These are phyloP conservation scores for Xerocomellus intermedius DNA, from an alignment of 768 basidiomycete genomes.

Conservation along the genomic window DNA sequence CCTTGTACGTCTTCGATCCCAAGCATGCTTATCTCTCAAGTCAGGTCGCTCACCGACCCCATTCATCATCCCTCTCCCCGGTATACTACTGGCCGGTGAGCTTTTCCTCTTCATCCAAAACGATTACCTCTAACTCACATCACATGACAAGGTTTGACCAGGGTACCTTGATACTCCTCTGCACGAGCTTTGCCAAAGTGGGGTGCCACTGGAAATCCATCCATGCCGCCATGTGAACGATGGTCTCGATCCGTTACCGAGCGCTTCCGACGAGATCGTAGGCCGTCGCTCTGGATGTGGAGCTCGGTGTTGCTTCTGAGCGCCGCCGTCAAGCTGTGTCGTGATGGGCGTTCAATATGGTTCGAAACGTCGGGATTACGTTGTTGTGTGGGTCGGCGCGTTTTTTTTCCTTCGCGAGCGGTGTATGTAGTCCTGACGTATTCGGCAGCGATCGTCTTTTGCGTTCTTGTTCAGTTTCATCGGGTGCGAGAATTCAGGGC, in stretches of 20 bases:
- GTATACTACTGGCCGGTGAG: slow-evolving; percentile 53
- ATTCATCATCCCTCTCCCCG: slow-evolving; percentile 48
- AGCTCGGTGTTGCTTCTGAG: slow-evolving; percentile 45
- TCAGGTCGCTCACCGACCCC: slow-evolving; percentile 44
- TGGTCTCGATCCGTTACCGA: slow-evolving; percentile 1
- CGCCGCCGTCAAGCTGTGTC: slow-evolving; percentile 49
- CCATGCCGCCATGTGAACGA: slow-evolving; percentile 3
- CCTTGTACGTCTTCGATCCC: not conserved
- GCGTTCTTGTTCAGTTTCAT: slow-evolving; percentile 69
- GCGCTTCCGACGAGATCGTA: slow-evolving; percentile 36
- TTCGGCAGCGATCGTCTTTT: slow-evolving; percentile 43
- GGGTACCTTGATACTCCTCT: slow-evolving; percentile 49
- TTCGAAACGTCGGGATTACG: slow-evolving; percentile 45
- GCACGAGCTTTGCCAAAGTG: slow-evolving; percentile 38
- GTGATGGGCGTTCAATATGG: slow-evolving; percentile 54
- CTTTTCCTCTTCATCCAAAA: not conserved
- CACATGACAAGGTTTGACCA: slow-evolving; percentile 21
- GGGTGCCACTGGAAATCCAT: slow-evolving; percentile 26
- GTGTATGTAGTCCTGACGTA: not conserved
- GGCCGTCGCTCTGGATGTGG: slow-evolving; percentile 57
- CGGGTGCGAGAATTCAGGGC: slow-evolving; percentile 57
- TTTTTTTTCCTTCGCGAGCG: not conserved
- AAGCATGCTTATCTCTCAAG: not conserved
- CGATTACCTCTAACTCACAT: not conserved
- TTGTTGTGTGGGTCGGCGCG: slow-evolving; percentile 14